phyloP scores from a whole-genome alignment of 2,329 filamentous ascomycete genomes.

The Stenocarpella maydis region DNA sequence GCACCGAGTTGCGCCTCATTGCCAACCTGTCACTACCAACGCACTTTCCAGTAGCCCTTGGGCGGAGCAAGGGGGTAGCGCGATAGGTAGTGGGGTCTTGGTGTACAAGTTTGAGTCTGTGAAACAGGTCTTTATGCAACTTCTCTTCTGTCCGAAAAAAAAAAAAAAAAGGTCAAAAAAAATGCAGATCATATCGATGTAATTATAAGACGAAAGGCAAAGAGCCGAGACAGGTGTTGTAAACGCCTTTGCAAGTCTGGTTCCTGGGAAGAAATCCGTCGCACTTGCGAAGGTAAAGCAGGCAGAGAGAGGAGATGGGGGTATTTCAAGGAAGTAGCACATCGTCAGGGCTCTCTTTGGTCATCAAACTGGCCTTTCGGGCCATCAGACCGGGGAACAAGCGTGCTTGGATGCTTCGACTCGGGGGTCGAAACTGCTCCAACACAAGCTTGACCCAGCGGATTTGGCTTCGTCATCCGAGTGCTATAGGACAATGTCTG shows the following conservation, averaged over 20 bases:
- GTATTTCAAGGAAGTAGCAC: slow-evolving; percentile 20
- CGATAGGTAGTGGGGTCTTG: too few species aligned
- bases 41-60: too few species aligned
- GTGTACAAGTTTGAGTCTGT: not conserved
- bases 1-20: not conserved
- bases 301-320: too few species aligned
- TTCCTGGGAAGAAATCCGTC: too few species aligned
- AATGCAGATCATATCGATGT: not conserved
- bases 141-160: not conserved
- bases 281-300: not conserved
- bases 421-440: slow-evolving; percentile 38
- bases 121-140: not conserved
- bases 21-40: too few species aligned
- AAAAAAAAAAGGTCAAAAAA: too few species aligned
- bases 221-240: not conserved
- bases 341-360: slow-evolving; percentile 69
- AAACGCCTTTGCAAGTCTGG: not conserved
- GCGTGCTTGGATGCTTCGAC: slow-evolving; percentile 51
- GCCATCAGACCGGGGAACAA: slow-evolving; percentile 48
- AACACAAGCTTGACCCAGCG: slow-evolving; percentile 31
- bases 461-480: slow-evolving; percentile 43
- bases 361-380: slow-evolving; percentile 53
- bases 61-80: too few species aligned
- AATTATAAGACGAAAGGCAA: not conserved
- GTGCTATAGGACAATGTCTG: slow-evolving; percentile 4